Evolutionary conservation across 805 yeast genomes (phyloP).

Genomic region (Sugiyamaella floridensis): DNA sequence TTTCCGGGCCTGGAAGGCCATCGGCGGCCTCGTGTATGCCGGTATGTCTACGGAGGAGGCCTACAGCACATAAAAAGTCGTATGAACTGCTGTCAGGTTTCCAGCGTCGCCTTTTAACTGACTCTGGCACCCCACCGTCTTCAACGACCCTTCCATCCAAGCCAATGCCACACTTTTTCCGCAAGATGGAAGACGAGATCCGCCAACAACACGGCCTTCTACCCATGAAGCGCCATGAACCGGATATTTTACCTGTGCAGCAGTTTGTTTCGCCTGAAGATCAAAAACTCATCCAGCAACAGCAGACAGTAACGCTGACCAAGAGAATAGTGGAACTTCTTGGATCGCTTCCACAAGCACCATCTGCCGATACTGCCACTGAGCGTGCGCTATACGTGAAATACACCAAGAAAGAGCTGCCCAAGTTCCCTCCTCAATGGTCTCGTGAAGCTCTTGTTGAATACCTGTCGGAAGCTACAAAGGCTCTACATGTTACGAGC

Average conservation of each 20-base stretch:
- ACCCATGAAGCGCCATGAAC: background rate
- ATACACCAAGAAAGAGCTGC: background rate
- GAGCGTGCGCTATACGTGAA: constrained; percentile 1
- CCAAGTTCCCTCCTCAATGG: constrained; percentile 7
- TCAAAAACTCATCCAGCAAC: background rate
- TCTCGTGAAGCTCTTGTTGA: background rate
- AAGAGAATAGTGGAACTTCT: background rate
- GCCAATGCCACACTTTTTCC: constrained; percentile 2
- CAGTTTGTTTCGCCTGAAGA: background rate
- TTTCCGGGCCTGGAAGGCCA: background rate
- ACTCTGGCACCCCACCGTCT: background rate
- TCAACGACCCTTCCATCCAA: background rate
- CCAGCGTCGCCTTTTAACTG: too few relatives aligned
- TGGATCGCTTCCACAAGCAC: background rate
- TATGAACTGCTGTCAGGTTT: too few relatives aligned
- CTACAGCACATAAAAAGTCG: too few relatives aligned
- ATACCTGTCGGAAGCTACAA: constrained; percentile 5
- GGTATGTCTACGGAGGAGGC: too few relatives aligned
- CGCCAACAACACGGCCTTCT: constrained; percentile 1
- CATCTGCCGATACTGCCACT: background rate
- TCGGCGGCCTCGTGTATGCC: background rate
- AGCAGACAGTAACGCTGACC: background rate
- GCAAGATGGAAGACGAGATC: constrained; percentile 1
- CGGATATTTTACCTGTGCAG: background rate
- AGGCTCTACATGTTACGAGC: background rate